Evolutionary conservation across 306 rosid genomes (phyloP).

Genomic region (Senna tora): DNA sequence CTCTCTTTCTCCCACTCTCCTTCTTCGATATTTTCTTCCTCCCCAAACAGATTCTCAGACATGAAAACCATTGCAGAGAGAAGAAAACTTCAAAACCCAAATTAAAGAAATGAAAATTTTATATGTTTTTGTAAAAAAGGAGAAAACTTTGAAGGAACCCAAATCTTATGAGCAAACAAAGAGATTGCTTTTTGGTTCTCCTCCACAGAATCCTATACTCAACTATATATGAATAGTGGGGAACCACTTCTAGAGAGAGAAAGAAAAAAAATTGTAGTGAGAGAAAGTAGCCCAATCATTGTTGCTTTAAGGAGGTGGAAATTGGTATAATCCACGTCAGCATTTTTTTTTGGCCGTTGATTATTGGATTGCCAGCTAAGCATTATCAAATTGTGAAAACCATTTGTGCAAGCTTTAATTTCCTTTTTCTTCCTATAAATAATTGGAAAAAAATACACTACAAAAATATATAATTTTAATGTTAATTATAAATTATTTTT

Average conservation of each 20-base stretch:
- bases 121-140: background rate
- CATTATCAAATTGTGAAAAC: slow-evolving; percentile 45
- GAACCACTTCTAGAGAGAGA: slow-evolving; percentile 34
- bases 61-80: slow-evolving; percentile 72
- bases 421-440: background rate
- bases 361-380: slow-evolving; percentile 73
- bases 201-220: slow-evolving; percentile 31
- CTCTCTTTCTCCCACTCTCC: slow-evolving; percentile 94
- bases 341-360: slow-evolving; percentile 57
- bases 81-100: slow-evolving; percentile 25
- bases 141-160: slow-evolving; percentile 47
- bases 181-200: slow-evolving; percentile 42
- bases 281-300: slow-evolving; percentile 63
- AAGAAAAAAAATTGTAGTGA: background rate
- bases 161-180: slow-evolving; percentile 44
- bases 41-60: slow-evolving; percentile 55
- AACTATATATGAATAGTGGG: slow-evolving; percentile 43
- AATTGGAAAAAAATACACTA: too few species aligned
- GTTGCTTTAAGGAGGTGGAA: slow-evolving; percentile 60
- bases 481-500: too few species aligned
- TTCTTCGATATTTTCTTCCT: slow-evolving; percentile 71
- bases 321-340: slow-evolving; percentile 59
- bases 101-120: background rate
- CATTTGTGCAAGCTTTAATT: background rate
- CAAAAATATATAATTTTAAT: too few species aligned